phyloP scores from a whole-genome alignment of 164 flowering plant species.

The Protea cynaroides region DNA sequence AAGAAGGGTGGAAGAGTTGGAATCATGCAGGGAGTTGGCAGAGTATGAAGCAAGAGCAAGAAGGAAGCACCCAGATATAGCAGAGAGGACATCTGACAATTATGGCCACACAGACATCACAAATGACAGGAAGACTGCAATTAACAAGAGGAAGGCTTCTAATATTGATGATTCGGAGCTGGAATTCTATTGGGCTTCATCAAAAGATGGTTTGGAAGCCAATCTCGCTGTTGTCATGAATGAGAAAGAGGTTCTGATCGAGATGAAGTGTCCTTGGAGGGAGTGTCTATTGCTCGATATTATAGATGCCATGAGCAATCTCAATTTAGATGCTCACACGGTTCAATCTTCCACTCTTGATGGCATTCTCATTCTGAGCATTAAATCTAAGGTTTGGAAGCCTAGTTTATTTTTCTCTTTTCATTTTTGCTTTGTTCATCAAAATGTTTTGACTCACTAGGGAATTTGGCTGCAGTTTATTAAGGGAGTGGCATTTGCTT shows the following conservation, averaged over 20 bases:
- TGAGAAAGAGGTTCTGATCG: conserved; percentile 50
- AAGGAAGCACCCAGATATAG: conserved; percentile 37
- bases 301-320: conserved; percentile 55
- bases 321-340: conserved; percentile 55
- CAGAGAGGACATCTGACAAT: conserved; percentile 67
- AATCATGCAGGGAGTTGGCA: conserved; percentile 33
- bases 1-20: conserved; percentile 70
- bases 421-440: not conserved
- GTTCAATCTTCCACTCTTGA: conserved; percentile 60
- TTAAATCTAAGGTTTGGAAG: conserved; percentile 67
- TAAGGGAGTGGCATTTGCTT: conserved; percentile 44
- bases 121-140: conserved; percentile 22
- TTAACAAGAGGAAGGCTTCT: conserved; percentile 67
- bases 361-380: conserved; percentile 45
- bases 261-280: conserved; percentile 64
- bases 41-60: conserved; percentile 31
- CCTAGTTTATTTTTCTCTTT: not conserved
- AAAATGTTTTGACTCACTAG: not conserved
- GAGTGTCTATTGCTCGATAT: conserved; percentile 65
- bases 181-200: conserved; percentile 22
- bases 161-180: conserved; percentile 40
- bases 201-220: conserved; percentile 22
- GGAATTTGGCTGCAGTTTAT: conserved; percentile 45
- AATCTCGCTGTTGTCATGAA: conserved; percentile 40
- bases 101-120: conserved; percentile 28